A percentile compares a stretch with the other conserved stretches of the same genome.
Evolutionary conservation across 805 yeast genomes (phyloP).

Genomic region (Candida awuae): DNA sequence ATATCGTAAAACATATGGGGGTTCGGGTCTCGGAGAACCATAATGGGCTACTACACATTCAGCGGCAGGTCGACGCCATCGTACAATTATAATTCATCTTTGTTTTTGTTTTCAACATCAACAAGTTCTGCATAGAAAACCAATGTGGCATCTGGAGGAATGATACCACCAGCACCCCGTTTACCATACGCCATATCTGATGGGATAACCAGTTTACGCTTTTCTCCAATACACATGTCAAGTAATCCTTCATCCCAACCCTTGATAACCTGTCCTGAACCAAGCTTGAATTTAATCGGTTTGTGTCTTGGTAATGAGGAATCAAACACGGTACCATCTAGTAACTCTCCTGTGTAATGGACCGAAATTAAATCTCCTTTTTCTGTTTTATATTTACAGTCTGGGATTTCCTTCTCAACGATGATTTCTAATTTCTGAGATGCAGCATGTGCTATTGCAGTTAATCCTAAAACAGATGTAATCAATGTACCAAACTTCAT

Average conservation of each 20-base stretch:
- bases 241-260: slow-evolving; percentile 89
- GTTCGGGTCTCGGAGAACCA: too few species aligned
- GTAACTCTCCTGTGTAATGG: slow-evolving; percentile 69
- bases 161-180: slow-evolving; percentile 57
- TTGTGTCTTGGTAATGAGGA: slow-evolving; percentile 53
- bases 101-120: slow-evolving; percentile 30
- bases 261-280: slow-evolving; percentile 68
- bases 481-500: background rate
- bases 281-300: slow-evolving; percentile 70
- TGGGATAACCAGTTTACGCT: slow-evolving; percentile 73
- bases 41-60: too few species aligned
- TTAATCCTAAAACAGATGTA: slow-evolving; percentile 1
- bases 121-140: slow-evolving; percentile 59
- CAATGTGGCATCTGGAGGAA: slow-evolving; percentile 73
- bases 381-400: slow-evolving; percentile 50
- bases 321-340: slow-evolving; percentile 68
- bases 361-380: slow-evolving; percentile 65
- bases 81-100: slow-evolving; percentile 24
- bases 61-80: too few species aligned
- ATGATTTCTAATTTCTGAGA: slow-evolving; percentile 22
- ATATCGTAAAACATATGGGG: too few species aligned
- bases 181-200: slow-evolving; percentile 71
- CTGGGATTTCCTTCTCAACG: slow-evolving; percentile 37
- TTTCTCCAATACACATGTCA: slow-evolving; percentile 85
- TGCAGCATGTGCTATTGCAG: slow-evolving; percentile 1